These are phyloP conservation scores for Mortierella claussenii DNA, from an alignment of 192 early-diverging fungal species.

Conservation along the genomic window DNA sequence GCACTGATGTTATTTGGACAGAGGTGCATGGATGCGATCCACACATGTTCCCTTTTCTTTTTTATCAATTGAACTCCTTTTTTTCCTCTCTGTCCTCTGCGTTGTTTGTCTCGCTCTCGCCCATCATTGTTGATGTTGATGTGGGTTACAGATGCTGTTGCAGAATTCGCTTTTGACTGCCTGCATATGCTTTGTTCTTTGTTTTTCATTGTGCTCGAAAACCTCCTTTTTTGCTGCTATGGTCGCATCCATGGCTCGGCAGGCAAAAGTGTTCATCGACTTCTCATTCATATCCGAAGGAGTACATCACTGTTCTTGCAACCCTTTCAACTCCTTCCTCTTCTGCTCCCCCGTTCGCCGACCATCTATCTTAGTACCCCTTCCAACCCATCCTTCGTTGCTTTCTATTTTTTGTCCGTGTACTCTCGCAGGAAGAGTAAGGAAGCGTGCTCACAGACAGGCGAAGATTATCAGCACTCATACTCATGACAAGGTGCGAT, in stretches of 20 bases:
- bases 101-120: too few species aligned
- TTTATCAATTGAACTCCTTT: constrained; percentile 10
- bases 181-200: not conserved
- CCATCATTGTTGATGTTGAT: too few species aligned
- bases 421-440: too few species aligned
- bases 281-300: not conserved
- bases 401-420: too few species aligned
- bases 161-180: too few species aligned
- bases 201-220: not conserved
- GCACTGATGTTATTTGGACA: not conserved
- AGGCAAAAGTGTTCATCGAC: not conserved
- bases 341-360: not conserved
- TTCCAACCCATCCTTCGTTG: not conserved
- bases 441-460: too few species aligned
- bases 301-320: not conserved
- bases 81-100: not conserved
- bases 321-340: too few species aligned
- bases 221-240: not conserved
- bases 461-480: too few species aligned
- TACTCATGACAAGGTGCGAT: too few species aligned
- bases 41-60: constrained; percentile 4
- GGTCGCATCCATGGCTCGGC: not conserved
- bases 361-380: not conserved
- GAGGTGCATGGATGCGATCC: constrained; percentile 4
- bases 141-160: too few species aligned